Percentiles rank a stretch among this genome's conserved stretches.
These are phyloP conservation scores for Kappamyces sp. DNA, from an alignment of 192 early-diverging fungal genomes.

Conservation along the genomic window DNA sequence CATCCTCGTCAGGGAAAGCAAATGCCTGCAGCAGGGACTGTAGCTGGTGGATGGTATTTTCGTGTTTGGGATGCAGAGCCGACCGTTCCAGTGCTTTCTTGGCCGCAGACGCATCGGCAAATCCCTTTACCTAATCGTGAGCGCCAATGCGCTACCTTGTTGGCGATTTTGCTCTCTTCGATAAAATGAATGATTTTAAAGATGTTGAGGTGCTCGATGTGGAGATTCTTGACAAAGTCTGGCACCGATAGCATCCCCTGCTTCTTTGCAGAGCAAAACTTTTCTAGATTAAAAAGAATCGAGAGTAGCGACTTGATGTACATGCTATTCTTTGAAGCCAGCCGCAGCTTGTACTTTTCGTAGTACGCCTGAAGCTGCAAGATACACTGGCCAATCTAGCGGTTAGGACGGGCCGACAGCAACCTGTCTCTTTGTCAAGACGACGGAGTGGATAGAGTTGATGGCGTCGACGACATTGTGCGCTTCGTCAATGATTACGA, in stretches of 20 bases:
- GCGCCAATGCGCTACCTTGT: too few species aligned
- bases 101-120: too few species aligned
- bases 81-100: too few species aligned
- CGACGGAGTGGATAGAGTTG: constrained; percentile 58
- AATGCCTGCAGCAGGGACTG: too few species aligned
- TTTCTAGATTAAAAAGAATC: not conserved
- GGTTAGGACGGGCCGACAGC: not conserved
- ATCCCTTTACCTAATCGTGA: too few species aligned
- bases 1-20: constrained; percentile 52
- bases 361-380: constrained; percentile 64
- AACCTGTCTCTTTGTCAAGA: constrained; percentile 46
- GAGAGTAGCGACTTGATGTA: constrained; percentile 67
- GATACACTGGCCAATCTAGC: constrained; percentile 33
- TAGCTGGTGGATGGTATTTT: too few species aligned
- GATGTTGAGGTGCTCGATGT: constrained; percentile 24
- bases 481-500: constrained; percentile 72
- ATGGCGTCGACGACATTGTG: constrained; percentile 60
- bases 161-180: constrained; percentile 18
- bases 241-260: constrained; percentile 8
- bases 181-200: constrained; percentile 28
- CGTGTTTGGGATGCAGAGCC: too few species aligned
- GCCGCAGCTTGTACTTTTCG: constrained; percentile 56
- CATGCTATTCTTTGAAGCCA: constrained; percentile 65
- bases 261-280: too few species aligned
- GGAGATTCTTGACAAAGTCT: constrained; percentile 17